A percentile compares a stretch with the other conserved stretches of the same genome.
phyloP scores from a whole-genome alignment of 176 grass and related monocot species.

The Carex scoparia region DNA sequence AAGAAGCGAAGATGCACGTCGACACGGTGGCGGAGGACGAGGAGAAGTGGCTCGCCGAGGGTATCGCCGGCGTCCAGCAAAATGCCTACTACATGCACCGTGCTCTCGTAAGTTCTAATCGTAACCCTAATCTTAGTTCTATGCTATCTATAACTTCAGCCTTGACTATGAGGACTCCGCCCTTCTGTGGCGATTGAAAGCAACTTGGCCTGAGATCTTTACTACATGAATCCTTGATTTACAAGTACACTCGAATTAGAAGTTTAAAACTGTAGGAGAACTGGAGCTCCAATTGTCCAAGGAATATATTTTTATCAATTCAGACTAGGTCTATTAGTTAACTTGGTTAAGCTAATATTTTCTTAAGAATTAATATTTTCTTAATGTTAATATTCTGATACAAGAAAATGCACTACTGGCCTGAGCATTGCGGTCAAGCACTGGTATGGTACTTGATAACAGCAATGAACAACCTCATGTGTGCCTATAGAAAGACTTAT shows the following conservation, averaged over 20 bases:
- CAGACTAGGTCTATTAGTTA: background rate
- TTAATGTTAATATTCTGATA: background rate
- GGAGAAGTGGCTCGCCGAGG: slow-evolving; percentile 95
- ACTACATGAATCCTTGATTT: background rate
- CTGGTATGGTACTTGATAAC: slow-evolving; percentile 2
- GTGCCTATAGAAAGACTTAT: background rate
- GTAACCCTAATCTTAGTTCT: slow-evolving; percentile 22
- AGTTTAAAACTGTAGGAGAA: background rate
- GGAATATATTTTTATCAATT: background rate
- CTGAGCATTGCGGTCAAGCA: background rate
- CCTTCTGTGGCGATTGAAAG: background rate
- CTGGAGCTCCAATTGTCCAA: background rate
- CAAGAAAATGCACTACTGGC: background rate
- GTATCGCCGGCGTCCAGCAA: slow-evolving; percentile 97
- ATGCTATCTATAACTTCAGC: background rate
- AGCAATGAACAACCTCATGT: background rate
- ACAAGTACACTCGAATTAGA: background rate
- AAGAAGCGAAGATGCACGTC: slow-evolving; percentile 46
- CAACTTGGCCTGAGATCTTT: background rate
- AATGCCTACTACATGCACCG: slow-evolving; percentile 99
- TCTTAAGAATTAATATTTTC: background rate
- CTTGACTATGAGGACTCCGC: background rate
- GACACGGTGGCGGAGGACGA: slow-evolving; percentile 65
- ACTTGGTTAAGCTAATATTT: background rate
- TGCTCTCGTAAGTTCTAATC: slow-evolving; percentile 51